Evolutionary conservation across 176 grass and related monocot species (phyloP), one percentile per base, ranked within the genome.

Genomic region (Triticum monococcum): DNA sequence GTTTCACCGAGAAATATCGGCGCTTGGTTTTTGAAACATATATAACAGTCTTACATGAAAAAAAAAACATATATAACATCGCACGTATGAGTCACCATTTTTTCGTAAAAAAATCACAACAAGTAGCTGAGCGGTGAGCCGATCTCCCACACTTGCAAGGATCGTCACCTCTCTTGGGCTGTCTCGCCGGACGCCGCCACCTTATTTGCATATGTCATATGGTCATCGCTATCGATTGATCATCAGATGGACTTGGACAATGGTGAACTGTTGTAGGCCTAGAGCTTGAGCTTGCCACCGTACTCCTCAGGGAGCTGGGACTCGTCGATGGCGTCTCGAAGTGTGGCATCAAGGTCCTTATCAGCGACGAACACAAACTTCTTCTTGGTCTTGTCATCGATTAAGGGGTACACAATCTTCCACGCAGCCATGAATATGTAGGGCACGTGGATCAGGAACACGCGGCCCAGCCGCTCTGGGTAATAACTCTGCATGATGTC

Each of bases 401-500:
- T 98, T 74, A 98, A 93, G 0, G 95, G 95, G 83, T 90, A 95
- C 36, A 98, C 72, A 11, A 90, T 86, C 93, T 95, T 98, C 95
- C 95, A 98, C 0, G 91, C 93, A 9, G 87, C 91, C 95, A 95
- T 93, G 95, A 98, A 98, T 0, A 98, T 13, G 65, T 88, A 89
- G 4, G 95, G 93, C 12, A 92, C 95, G 75, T 93, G 82, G 68
- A 98, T 25, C 5, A 95, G 63, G 78, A 95, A 80, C 5, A 91
- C 91, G 20, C 91, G 67, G 2, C 85, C 91, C 1, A 98, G 86
- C 3, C 91, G 82, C 86, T 98, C 95, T 2, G 93, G 93, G 81
- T 98, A 95, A 68, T 82, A 90, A 54, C 75, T 93, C 91, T 98
- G 95, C 89, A 98, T 91, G 72, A 95, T 95, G 4, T 95, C 93